Evolutionary conservation across 257 asterid genomes (phyloP).

Genomic region (Ajuga chamaepitys): DNA sequence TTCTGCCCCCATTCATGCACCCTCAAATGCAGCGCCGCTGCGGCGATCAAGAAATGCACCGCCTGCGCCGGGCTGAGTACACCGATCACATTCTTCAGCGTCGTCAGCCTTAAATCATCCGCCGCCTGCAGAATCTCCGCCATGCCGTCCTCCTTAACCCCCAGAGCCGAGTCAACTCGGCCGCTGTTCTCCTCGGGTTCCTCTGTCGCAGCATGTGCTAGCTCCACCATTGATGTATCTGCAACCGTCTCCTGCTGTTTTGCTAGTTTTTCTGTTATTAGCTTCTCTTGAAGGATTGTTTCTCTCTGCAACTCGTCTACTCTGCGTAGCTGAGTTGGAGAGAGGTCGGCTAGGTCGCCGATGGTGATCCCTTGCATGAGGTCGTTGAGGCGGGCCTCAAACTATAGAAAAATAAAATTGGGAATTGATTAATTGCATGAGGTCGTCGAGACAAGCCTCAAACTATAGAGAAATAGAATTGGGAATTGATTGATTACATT

Average conservation of each 20-base stretch:
- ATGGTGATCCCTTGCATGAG: slow-evolving; percentile 30
- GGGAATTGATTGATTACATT: too few relatives aligned
- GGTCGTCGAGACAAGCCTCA: too few relatives aligned
- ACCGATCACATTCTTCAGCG: slow-evolving; percentile 28
- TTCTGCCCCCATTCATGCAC: slow-evolving; percentile 68
- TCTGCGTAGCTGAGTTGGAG: slow-evolving; percentile 24
- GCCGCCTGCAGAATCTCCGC: slow-evolving; percentile 33
- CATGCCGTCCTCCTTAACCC: slow-evolving; percentile 36
- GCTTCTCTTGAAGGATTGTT: slow-evolving; percentile 40
- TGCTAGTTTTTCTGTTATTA: slow-evolving; percentile 45
- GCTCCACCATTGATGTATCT: slow-evolving; percentile 45
- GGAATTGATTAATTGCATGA: too few relatives aligned
- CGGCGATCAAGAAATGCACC: slow-evolving; percentile 66
- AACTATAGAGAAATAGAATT: too few relatives aligned
- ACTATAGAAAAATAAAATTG: too few relatives aligned
- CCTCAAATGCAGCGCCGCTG: slow-evolving; percentile 63
- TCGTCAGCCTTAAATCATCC: slow-evolving; percentile 51
- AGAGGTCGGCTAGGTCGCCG: slow-evolving; percentile 37
- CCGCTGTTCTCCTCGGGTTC: background rate
- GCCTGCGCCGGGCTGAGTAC: slow-evolving; percentile 40
- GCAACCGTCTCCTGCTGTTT: slow-evolving; percentile 53
- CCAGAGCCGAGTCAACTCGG: slow-evolving; percentile 15
- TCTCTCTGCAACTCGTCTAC: slow-evolving; percentile 38
- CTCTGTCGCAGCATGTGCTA: slow-evolving; percentile 41
- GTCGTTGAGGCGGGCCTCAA: slow-evolving; percentile 39